Conservation (phyloP, 208 protist species). For the Leishmania tropica region DNA sequence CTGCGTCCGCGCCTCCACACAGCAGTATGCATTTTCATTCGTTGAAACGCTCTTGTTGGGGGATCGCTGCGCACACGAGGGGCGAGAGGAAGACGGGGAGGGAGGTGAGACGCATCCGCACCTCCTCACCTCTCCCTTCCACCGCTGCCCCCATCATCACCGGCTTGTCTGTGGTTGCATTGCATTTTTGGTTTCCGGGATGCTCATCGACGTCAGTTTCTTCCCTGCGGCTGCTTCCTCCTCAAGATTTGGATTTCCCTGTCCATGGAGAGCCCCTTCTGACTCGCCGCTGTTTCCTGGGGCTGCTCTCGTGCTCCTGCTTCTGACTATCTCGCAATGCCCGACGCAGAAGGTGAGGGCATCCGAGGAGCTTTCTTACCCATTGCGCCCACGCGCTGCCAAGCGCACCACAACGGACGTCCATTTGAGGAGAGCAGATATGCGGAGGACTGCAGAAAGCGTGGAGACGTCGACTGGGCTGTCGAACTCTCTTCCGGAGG, state of each 20-base stretch:
- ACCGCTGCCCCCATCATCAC: background rate
- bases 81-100: background rate
- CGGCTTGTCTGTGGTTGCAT: background rate
- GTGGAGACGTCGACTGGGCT: background rate
- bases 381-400: background rate
- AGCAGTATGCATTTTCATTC: background rate
- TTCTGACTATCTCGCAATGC: background rate
- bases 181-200: background rate
- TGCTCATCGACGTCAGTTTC: background rate
- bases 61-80: background rate
- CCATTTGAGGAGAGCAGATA: too few relatives aligned
- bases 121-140: background rate
- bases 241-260: background rate
- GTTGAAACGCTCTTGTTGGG: background rate
- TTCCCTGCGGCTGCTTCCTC: background rate
- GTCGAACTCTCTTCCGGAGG: background rate
- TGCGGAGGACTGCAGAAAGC: background rate
- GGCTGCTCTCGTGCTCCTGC: background rate
- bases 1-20: background rate
- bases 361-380: background rate
- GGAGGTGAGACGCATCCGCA: background rate
- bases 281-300: background rate
- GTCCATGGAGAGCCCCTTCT: background rate
- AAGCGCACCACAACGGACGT: background rate
- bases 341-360: background rate